phyloP scores from a whole-genome alignment of 257 asterid genomes.

The Catharanthus roseus region DNA sequence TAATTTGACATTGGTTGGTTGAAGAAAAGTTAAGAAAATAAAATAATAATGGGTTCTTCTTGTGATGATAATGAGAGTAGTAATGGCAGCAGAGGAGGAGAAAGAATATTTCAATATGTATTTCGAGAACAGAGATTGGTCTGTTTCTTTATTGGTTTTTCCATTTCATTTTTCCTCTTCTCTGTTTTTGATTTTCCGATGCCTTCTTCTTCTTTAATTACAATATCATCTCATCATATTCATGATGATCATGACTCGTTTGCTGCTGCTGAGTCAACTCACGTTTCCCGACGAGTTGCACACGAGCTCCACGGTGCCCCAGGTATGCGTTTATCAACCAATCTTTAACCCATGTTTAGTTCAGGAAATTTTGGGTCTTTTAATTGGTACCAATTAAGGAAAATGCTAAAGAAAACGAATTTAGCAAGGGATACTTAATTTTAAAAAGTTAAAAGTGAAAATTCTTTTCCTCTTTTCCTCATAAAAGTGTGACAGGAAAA shows the following conservation, averaged over 20 bases:
- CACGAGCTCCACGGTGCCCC: conserved; percentile 5
- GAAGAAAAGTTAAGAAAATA: too few species aligned
- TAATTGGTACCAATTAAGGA: too few species aligned
- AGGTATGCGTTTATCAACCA: neutral
- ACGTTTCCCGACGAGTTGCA: conserved; percentile 10
- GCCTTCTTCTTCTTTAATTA: conserved; percentile 19
- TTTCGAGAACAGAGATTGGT: conserved; percentile 46
- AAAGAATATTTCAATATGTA: conserved; percentile 36
- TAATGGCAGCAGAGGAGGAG: neutral
- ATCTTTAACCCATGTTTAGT: neutral
- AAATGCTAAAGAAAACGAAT: too few species aligned
- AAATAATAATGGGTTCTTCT: conserved; percentile 31
- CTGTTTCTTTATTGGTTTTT: conserved; percentile 48
- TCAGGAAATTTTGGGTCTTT: too few species aligned
- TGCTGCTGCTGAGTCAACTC: conserved; percentile 4
- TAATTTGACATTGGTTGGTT: too few species aligned
- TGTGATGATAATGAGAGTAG: too few species aligned
- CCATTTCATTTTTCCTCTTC: conserved; percentile 35
- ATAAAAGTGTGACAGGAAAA: too few species aligned
- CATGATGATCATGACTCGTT: neutral
- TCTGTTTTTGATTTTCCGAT: too few species aligned
- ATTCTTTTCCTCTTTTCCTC: too few species aligned
- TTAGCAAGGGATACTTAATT: too few species aligned
- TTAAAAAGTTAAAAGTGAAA: too few species aligned
- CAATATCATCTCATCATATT: neutral